Percentiles rank a stretch among this genome's conserved stretches.
These are phyloP conservation scores for Borovskyia barvae DNA, from an alignment of 208 protist species.

Conservation along the genomic window DNA sequence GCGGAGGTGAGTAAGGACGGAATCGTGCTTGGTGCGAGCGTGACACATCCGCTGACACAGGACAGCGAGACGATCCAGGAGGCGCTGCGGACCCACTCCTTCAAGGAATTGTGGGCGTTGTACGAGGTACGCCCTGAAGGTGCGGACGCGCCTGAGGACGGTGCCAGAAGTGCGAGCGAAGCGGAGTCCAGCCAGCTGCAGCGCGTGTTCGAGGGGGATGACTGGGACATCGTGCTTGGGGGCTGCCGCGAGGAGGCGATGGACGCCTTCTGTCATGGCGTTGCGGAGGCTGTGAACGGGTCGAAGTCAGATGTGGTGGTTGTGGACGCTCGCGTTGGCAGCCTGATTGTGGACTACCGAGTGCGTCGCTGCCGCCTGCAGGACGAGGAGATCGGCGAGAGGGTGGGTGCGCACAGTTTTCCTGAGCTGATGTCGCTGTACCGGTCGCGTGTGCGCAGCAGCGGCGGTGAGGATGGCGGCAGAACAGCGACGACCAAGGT, in stretches of 20 bases:
- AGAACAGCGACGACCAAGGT: too few species aligned
- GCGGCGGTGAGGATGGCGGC: too few species aligned
- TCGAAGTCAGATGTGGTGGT: conserved; percentile 23
- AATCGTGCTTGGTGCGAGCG: conserved; percentile 26
- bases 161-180: conserved; percentile 18
- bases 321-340: conserved; percentile 30
- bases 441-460: conserved; percentile 29
- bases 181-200: conserved; percentile 32
- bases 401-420: conserved; percentile 29
- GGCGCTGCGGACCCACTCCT: conserved; percentile 37
- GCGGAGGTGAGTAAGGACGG: conserved; percentile 21
- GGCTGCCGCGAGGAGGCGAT: conserved; percentile 19
- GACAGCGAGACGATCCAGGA: conserved; percentile 40
- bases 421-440: conserved; percentile 55
- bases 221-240: conserved; percentile 50
- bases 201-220: conserved; percentile 49
- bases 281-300: conserved; percentile 17
- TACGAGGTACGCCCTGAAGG: conserved; percentile 36
- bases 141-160: too few species aligned
- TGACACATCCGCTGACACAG: conserved; percentile 34
- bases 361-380: conserved; percentile 24
- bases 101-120: conserved; percentile 39
- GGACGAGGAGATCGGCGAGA: conserved; percentile 25
- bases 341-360: conserved; percentile 46
- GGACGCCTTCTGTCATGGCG: conserved; percentile 32